phyloP scores from a whole-genome alignment of 371 early-diverging fungal genomes.

The Actinomortierella wolfii region DNA sequence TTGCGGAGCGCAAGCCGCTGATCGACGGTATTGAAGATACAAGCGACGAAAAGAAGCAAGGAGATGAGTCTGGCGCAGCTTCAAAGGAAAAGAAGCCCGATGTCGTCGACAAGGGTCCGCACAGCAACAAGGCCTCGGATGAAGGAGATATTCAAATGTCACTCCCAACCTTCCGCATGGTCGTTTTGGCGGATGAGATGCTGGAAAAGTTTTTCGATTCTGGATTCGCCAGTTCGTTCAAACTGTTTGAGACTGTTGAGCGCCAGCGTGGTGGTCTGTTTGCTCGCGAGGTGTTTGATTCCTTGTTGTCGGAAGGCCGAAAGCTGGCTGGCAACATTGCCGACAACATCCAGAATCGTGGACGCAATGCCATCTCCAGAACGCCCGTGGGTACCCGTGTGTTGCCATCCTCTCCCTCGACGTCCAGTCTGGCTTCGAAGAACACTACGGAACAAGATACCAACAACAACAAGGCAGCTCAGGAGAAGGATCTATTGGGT shows the following conservation, averaged over 20 bases:
- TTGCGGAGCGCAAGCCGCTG: slow-evolving; percentile 51
- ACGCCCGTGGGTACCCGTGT: slow-evolving; percentile 6
- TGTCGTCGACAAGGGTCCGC: slow-evolving; percentile 8
- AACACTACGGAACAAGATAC: background rate
- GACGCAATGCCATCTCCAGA: background rate
- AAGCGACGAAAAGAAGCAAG: slow-evolving; percentile 4
- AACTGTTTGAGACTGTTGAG: slow-evolving; percentile 67
- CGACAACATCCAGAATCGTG: slow-evolving; percentile 28
- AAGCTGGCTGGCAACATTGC: slow-evolving; percentile 51
- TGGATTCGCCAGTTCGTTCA: slow-evolving; percentile 67
- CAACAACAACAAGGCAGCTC: background rate
- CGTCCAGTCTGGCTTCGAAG: slow-evolving; percentile 6
- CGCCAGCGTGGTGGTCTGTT: slow-evolving; percentile 55
- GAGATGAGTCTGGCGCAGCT: slow-evolving; percentile 7
- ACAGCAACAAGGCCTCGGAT: slow-evolving; percentile 10
- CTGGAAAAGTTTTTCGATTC: slow-evolving; percentile 73
- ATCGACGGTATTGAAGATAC: background rate
- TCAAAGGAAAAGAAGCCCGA: slow-evolving; percentile 12
- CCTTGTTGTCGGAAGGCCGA: slow-evolving; percentile 58
- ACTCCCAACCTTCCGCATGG: slow-evolving; percentile 68
- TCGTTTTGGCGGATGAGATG: slow-evolving; percentile 73
- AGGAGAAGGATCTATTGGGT: background rate
- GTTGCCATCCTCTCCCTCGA: slow-evolving; percentile 8
- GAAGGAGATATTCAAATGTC: slow-evolving; percentile 48
- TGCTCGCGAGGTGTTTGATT: slow-evolving; percentile 64